Conservation (phyloP, 2,329 filamentous ascomycete species). For the Peltaster fructicola region DNA sequence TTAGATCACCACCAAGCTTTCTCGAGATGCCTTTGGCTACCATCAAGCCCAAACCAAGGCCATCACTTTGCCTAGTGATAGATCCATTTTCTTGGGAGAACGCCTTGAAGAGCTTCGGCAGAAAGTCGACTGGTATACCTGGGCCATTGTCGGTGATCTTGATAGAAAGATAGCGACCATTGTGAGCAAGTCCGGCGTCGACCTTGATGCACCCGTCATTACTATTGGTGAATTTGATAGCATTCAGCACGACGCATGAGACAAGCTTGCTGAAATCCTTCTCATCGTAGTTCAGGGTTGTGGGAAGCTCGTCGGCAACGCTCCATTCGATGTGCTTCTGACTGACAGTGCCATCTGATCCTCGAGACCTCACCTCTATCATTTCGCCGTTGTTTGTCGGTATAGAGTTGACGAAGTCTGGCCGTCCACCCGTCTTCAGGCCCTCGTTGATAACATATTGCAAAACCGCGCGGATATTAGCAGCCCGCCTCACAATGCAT, state of each 20-base stretch:
- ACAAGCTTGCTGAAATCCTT: slow-evolving; percentile 46
- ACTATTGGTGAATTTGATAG: slow-evolving; percentile 50
- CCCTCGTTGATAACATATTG: slow-evolving; percentile 36
- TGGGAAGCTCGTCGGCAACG: slow-evolving; percentile 33
- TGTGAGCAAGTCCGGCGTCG: slow-evolving; percentile 31
- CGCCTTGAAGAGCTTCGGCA: slow-evolving; percentile 50
- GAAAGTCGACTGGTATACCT: slow-evolving; percentile 48
- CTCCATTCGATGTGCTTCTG: slow-evolving; percentile 33
- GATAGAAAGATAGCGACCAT: slow-evolving; percentile 38
- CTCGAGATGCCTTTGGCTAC: slow-evolving; percentile 56
- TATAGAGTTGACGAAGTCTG: slow-evolving; percentile 32
- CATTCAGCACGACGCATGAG: slow-evolving; percentile 47
- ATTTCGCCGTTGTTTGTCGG: slow-evolving; percentile 30
- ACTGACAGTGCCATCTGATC: slow-evolving; percentile 25
- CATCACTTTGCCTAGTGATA: slow-evolving; percentile 48
- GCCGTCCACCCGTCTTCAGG: slow-evolving; percentile 33
- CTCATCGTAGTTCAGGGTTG: slow-evolving; percentile 41
- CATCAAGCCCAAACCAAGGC: slow-evolving; percentile 49
- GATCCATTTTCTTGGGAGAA: slow-evolving; percentile 54
- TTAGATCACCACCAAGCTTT: slow-evolving; percentile 50
- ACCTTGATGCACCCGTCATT: slow-evolving; percentile 40
- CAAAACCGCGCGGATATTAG: slow-evolving; percentile 30
- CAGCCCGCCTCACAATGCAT: no score
- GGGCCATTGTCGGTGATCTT: slow-evolving; percentile 48
- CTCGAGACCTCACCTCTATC: slow-evolving; percentile 30